These are phyloP conservation scores for Amphicarpaea edgeworthii DNA, from an alignment of 306 rosid genomes.

Conservation along the genomic window DNA sequence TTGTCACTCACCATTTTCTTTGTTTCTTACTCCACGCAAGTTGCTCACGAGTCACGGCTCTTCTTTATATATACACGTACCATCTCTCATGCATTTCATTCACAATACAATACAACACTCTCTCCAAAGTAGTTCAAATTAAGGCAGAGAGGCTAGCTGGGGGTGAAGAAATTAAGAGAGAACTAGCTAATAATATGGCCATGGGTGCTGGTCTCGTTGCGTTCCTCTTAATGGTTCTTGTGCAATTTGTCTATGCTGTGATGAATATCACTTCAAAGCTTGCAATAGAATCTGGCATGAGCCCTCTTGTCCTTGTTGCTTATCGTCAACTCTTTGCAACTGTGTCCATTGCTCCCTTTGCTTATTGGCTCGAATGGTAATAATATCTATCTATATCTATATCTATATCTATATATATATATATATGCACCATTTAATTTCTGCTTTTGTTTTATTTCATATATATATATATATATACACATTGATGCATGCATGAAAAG, in stretches of 20 bases:
- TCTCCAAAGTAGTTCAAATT: not conserved
- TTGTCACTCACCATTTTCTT: constrained; percentile 22
- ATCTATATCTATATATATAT: too few species aligned
- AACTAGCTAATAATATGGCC: not conserved
- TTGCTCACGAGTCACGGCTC: too few species aligned
- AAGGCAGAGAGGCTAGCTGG: too few species aligned
- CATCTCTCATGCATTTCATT: not conserved
- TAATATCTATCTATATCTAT: too few species aligned
- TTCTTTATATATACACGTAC: not conserved
- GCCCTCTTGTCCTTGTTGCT: constrained; percentile 79
- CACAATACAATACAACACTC: not conserved
- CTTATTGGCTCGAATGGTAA: constrained; percentile 75
- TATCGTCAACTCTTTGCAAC: constrained; percentile 86
- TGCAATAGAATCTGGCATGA: constrained; percentile 78
- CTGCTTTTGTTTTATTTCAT: not conserved
- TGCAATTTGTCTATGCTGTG: constrained; percentile 66
- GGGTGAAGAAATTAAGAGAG: constrained; percentile 12
- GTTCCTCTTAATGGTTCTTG: constrained; percentile 61
- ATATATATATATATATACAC: constrained; percentile 14
- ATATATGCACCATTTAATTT: not conserved
- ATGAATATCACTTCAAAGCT: constrained; percentile 88
- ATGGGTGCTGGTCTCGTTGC: constrained; percentile 56
- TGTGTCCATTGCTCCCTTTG: constrained; percentile 71
- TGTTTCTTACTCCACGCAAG: constrained; percentile 15
- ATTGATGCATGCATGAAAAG: constrained; percentile 36